A percentile compares a stretch with the other conserved stretches of the same genome.
Evolutionary conservation across 2,329 filamentous ascomycete species (phyloP).

Genomic region (Fusarium sterilihyphosum): DNA sequence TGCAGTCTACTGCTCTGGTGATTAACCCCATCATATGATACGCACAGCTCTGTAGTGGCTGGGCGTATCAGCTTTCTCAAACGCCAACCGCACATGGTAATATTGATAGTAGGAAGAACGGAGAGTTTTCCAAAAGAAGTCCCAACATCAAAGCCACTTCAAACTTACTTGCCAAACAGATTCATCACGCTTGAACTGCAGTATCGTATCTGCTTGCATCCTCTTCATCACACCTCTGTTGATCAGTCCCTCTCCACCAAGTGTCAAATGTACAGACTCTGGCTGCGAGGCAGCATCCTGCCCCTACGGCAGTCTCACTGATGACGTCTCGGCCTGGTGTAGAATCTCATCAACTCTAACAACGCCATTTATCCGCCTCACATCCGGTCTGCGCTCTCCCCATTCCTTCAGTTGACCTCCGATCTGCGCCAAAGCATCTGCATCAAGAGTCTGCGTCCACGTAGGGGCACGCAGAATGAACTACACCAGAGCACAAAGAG

Average conservation of each 20-base stretch:
- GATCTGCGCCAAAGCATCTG: constrained; percentile 9
- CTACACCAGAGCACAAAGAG: not conserved
- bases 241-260: not conserved
- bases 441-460: constrained; percentile 22
- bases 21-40: too few relatives aligned
- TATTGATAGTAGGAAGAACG: not conserved
- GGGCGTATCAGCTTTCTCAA: not conserved
- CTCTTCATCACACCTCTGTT: not conserved
- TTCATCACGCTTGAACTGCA: not conserved
- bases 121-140: not conserved
- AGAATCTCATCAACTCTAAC: not conserved
- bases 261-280: not conserved
- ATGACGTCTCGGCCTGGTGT: not conserved
- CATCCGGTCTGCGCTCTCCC: not conserved
- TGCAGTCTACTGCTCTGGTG: not conserved
- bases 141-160: not conserved
- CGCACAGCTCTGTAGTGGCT: too few relatives aligned
- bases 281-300: not conserved
- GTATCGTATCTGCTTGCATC: not conserved
- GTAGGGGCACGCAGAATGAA: constrained; percentile 9
- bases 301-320: not conserved
- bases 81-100: not conserved
- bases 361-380: not conserved
- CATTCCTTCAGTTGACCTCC: constrained; percentile 12
- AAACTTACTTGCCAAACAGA: not conserved